A percentile compares a stretch with the other conserved stretches of the same genome.
Evolutionary conservation across 164 flowering plant species (phyloP).

Genomic region (Pachysandra terminalis): DNA sequence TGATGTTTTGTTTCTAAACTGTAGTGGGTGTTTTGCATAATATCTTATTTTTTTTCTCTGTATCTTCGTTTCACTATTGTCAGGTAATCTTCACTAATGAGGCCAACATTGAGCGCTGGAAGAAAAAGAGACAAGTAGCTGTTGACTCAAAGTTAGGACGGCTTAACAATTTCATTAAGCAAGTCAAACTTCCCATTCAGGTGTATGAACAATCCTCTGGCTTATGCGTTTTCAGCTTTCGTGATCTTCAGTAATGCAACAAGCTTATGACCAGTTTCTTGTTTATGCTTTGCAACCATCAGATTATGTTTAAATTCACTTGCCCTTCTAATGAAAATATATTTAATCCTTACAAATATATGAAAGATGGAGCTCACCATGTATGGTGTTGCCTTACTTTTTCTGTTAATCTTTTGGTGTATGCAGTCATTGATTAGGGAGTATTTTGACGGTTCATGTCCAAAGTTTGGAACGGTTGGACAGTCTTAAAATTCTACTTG

Average conservation of each 20-base stretch:
- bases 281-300: background rate
- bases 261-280: background rate
- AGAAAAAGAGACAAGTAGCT: slow-evolving; percentile 80
- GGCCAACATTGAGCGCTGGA: slow-evolving; percentile 92
- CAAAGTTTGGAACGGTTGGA: too few relatives aligned
- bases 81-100: slow-evolving; percentile 95
- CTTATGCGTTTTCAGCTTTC: too few relatives aligned
- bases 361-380: too few relatives aligned
- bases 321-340: too few relatives aligned
- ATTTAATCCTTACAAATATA: too few relatives aligned
- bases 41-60: too few relatives aligned
- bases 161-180: slow-evolving; percentile 64
- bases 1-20: background rate
- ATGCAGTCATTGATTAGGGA: background rate
- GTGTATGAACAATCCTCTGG: slow-evolving; percentile 20
- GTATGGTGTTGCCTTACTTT: background rate
- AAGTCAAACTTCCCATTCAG: slow-evolving; percentile 77
- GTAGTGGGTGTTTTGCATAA: background rate
- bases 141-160: slow-evolving; percentile 89
- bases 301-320: background rate
- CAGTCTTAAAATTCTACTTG: background rate
- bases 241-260: background rate
- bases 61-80: background rate
- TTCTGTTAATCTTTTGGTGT: background rate
- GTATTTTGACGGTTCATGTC: background rate